Evolutionary conservation across 805 yeast species (phyloP), one percentile per base, ranked within the genome.

Genomic region (Danielozyma ontarioensis): DNA sequence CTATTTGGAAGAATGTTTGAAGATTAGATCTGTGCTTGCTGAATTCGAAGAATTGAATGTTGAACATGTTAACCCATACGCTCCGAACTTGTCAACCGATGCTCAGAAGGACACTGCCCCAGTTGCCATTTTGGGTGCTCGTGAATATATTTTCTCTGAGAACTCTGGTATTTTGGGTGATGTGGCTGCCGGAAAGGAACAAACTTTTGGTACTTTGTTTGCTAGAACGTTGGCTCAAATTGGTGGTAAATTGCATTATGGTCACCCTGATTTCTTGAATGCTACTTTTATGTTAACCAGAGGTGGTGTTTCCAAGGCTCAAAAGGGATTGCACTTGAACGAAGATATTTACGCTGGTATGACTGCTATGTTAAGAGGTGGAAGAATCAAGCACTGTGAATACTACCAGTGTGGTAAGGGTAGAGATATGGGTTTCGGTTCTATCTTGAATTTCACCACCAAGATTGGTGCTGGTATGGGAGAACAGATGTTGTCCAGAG

Each of bases 391-490:
- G 65, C 93, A 83, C 56, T 80, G 88, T 68, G 94, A 83, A 55
- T 83, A 83, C 57, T 80, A 78, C 63, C 94, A 83, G 65, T 83
- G 94, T 75, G 94, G 94, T 64, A 83, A 83, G 62, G 94, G 94
- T 57, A 72, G 94, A 70, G 94, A 83, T 72, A 70, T 83, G 50
- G 94, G 94, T 55, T 83, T 83, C 60, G 88, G 88, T 39, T 82
- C 93, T 4, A 83, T 83, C 63, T 70, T 83, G 70, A 83, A 83
- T 62, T 83, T 83, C 72, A 83, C 88, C 15, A 83, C 89, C 27
- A 83, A 83, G 63, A 83, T 83, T 72, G 94, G 94, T 62, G 89
- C 93, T 46, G 94, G 94, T 63, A 83, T 83, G 94, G 93, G 93
- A 59, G 94, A 83, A 62, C 94, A 83, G 59, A 80, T 83, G 80